Base-by-base conservation (phyloP, 1,284 basidiomycete genomes). In the Pascua sp. region DNA sequence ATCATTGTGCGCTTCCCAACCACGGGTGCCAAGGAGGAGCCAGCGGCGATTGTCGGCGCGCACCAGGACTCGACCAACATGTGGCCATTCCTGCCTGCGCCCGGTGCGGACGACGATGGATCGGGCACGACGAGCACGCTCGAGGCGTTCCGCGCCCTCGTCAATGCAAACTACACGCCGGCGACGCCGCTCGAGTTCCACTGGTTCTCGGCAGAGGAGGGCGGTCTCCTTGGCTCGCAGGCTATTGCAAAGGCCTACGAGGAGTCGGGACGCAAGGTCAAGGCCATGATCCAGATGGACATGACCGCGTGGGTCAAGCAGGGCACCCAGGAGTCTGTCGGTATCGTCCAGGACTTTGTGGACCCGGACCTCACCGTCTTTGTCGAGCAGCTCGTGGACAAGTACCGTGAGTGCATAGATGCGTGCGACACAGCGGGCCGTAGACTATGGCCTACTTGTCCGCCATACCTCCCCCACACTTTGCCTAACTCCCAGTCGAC, bases 191-290 rank as follows among this genome's bases (percentile, higher is more conserved):
- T 98, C 57, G 93, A 98, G 73, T 95, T 97, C 77, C 93, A 96
- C 75, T 98, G 89, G 88, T 98, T 92, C 75, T 89, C 89, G 52
- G 93, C 92, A 48, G 92, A 96, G 70, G 92, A 96, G 80, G 89
- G 87, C 46, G 95, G 95, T n/a, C 83, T 98, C 39, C 86, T 98
- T 54, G 95, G 95, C 43, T 91, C 89, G 44, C 91, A 96, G 74
- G 94, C 91, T 11, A 85, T 98, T 47, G 93, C 91, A 38, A 81
- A 83, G 66, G 81, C 83, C 53, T 98, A 98, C 72, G 85, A 85
- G 65, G 73, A 79, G 18, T 79, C 81, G 55, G 79, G 78, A 9
- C 80, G 82, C 49, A 83, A 87, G 64, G 89, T 97, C 57, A 80
- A 87, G 70, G 91, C 88, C 44, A 96, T 96, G 92, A 86, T 90